Evolutionary conservation across 371 early-diverging fungal species (phyloP).

Genomic region (Mucor piriformis): DNA sequence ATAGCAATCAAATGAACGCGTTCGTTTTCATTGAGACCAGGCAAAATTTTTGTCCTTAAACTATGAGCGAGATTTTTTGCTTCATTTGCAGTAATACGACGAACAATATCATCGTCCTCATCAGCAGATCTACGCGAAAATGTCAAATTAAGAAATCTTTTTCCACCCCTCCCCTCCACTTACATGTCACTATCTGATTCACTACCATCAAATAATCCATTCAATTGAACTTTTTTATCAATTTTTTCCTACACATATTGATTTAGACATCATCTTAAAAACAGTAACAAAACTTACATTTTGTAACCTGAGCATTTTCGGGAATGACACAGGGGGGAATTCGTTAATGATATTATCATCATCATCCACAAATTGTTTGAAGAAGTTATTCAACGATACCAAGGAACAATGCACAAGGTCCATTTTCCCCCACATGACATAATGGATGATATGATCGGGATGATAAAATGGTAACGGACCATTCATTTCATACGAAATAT

Average conservation of each 20-base stretch:
- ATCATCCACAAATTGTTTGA: constrained; percentile 53
- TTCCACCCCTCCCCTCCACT: not conserved
- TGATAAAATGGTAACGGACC: constrained; percentile 78
- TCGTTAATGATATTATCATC: constrained; percentile 41
- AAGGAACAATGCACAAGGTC: constrained; percentile 68
- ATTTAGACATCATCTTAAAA: constrained; percentile 6
- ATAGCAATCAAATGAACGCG: constrained; percentile 60
- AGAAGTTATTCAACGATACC: constrained; percentile 50
- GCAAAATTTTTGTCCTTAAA: constrained; percentile 48
- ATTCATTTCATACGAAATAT: constrained; percentile 56
- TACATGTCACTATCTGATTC: constrained; percentile 11
- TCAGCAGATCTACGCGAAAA: not conserved
- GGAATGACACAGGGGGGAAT: constrained; percentile 55
- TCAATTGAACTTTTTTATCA: constrained; percentile 19
- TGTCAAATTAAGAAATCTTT: not conserved
- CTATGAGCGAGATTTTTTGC: constrained; percentile 35
- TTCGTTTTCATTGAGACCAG: constrained; percentile 46
- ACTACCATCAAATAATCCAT: constrained; percentile 41
- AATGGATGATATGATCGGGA: constrained; percentile 73
- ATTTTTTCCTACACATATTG: not conserved
- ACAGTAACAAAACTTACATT: constrained; percentile 35
- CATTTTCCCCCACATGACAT: constrained; percentile 80
- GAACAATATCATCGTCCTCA: constrained; percentile 31
- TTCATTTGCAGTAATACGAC: constrained; percentile 37
- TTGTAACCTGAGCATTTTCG: constrained; percentile 55